Evolutionary conservation across 345 rosid genomes (phyloP).

Genomic region (Aethionema arabicum): DNA sequence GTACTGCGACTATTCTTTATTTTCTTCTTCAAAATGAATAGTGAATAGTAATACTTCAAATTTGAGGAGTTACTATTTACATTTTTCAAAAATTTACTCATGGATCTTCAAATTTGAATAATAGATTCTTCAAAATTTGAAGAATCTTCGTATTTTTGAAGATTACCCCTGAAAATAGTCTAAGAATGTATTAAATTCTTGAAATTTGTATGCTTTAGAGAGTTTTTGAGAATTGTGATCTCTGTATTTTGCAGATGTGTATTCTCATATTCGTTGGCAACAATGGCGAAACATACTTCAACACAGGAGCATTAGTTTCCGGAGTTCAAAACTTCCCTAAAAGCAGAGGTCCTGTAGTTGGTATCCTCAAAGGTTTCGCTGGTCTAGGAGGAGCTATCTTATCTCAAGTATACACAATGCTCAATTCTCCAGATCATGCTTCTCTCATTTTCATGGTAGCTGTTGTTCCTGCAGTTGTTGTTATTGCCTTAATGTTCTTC

Average conservation of each 20-base stretch:
- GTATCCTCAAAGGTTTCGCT: slow-evolving; percentile 95
- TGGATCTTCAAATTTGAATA: too few species aligned
- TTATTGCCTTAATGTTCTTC: slow-evolving; percentile 69
- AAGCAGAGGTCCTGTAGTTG: slow-evolving; percentile 97
- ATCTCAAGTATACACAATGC: slow-evolving; percentile 77
- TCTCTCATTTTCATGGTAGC: slow-evolving; percentile 95
- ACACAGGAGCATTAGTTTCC: slow-evolving; percentile 87
- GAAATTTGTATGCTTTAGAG: too few species aligned
- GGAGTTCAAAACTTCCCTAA: slow-evolving; percentile 96
- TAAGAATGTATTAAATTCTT: too few species aligned
- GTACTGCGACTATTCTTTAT: too few species aligned
- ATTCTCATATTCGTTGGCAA: slow-evolving; percentile 83
- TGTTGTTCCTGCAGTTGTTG: slow-evolving; percentile 84
- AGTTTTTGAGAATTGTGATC: neutral
- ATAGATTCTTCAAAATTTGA: too few species aligned
- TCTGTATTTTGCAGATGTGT: slow-evolving; percentile 67
- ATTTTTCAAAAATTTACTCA: too few species aligned
- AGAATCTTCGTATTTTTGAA: too few species aligned
- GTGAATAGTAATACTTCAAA: too few species aligned
- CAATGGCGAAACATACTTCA: slow-evolving; percentile 98
- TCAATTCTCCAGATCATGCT: slow-evolving; percentile 75
- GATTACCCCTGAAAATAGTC: too few species aligned
- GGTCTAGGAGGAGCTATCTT: slow-evolving; percentile 96
- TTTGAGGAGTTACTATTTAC: too few species aligned
- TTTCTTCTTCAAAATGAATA: too few species aligned